These are phyloP conservation scores for Neurospora tetrasperma DNA, from an alignment of 495 filamentous ascomycete genomes.

Conservation along the genomic window DNA sequence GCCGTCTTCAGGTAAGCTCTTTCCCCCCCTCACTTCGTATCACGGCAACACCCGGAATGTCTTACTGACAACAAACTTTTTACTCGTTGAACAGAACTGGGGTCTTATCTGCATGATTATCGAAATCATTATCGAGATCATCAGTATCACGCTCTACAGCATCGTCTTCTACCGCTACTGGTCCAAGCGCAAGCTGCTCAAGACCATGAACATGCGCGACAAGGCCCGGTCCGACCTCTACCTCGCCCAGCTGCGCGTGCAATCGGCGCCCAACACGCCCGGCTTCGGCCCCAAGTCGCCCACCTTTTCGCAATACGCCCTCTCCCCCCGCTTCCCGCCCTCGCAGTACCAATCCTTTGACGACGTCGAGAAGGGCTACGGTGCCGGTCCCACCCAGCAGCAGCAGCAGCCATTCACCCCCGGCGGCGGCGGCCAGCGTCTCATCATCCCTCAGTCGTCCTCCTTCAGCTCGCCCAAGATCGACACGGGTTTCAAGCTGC, in stretches of 20 bases:
- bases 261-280: conserved; percentile 91
- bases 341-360: conserved; percentile 36
- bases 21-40: not conserved
- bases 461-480: conserved; percentile 26
- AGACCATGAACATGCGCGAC: conserved; percentile 94
- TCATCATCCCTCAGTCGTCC: conserved; percentile 35
- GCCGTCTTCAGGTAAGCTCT: conserved; percentile 71
- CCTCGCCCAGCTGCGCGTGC: conserved; percentile 83
- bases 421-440: conserved; percentile 23
- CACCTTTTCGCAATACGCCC: conserved; percentile 40
- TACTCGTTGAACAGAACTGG: conserved; percentile 59
- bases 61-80: conserved; percentile 11
- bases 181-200: conserved; percentile 86
- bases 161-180: conserved; percentile 94
- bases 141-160: conserved; percentile 86
- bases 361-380: conserved; percentile 34
- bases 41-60: not conserved
- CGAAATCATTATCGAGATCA: conserved; percentile 84
- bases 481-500: conserved; percentile 61
- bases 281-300: conserved; percentile 63
- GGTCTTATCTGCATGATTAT: conserved; percentile 92
- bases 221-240: conserved; percentile 88
- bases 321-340: conserved; percentile 46
- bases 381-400: not conserved
- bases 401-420: conserved; percentile 34